Conservation (phyloP, 1,139 yeast species). For the Blastobotrys malaysiensis region DNA sequence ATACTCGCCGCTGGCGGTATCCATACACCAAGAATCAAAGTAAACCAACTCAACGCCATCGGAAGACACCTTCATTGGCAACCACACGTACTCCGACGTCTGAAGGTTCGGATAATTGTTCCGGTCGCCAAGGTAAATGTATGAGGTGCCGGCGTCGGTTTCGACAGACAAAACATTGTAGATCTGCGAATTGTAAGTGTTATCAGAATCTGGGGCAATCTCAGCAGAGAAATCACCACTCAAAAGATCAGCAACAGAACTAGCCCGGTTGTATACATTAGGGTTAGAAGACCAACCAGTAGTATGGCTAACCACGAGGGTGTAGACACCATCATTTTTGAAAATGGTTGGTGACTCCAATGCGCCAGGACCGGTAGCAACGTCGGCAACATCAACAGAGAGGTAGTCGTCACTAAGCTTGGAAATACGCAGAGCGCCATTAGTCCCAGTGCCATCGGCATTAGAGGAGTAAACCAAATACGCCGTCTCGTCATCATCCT, state of each 20-base stretch:
- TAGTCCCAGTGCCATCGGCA: slow-evolving; percentile 6
- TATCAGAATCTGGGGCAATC: not conserved
- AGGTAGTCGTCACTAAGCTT: slow-evolving; percentile 4
- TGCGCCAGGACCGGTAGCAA: slow-evolving; percentile 3
- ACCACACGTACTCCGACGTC: not conserved
- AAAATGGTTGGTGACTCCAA: slow-evolving; percentile 4
- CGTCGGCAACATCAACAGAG: slow-evolving; percentile 4
- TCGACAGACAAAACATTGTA: not conserved
- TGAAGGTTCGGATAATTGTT: not conserved
- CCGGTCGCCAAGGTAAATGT: not conserved
- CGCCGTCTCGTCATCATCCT: not conserved
- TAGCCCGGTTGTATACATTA: slow-evolving; percentile 1
- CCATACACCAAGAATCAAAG: not conserved
- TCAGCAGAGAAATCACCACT: not conserved
- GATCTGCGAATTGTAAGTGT: not conserved
- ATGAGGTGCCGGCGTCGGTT: not conserved
- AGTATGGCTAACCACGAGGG: slow-evolving; percentile 6
- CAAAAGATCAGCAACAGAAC: not conserved
- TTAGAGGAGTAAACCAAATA: slow-evolving; percentile 4
- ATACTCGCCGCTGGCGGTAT: not conserved
- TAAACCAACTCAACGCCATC: not conserved
- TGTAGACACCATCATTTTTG: slow-evolving; percentile 3
- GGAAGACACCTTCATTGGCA: not conserved
- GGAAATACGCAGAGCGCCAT: slow-evolving; percentile 6
- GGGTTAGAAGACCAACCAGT: slow-evolving; percentile 5